Percentiles rank a stretch among this genome's conserved stretches.
phyloP scores from a whole-genome alignment of 305 asterid species.

The Caryopteris hybrid region DNA sequence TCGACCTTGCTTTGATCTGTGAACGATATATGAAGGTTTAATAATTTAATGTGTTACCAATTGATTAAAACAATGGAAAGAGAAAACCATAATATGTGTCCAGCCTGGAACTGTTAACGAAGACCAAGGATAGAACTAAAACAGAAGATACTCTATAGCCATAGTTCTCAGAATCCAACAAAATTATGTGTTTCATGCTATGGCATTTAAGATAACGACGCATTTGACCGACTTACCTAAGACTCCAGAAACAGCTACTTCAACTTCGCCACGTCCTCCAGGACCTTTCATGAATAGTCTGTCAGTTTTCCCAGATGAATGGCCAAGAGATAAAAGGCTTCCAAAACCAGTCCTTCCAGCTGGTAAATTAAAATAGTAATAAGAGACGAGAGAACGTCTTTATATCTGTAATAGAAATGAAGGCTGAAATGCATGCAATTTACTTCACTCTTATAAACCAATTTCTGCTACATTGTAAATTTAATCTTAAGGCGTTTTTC shows the following conservation, averaged over 20 bases:
- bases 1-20: slow-evolving; percentile 88
- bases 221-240: slow-evolving; percentile 43
- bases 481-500: not conserved
- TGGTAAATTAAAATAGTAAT: slow-evolving; percentile 21
- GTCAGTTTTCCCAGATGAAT: slow-evolving; percentile 81
- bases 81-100: not conserved
- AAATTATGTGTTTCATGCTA: not conserved
- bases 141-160: not conserved
- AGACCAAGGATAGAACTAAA: not conserved
- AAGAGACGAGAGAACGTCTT: slow-evolving; percentile 6
- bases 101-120: not conserved
- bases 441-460: not conserved
- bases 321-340: slow-evolving; percentile 86
- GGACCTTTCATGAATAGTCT: slow-evolving; percentile 97
- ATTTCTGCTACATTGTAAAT: not conserved
- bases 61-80: not conserved
- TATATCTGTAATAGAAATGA: not conserved
- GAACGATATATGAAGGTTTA: slow-evolving; percentile 4
- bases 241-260: slow-evolving; percentile 98
- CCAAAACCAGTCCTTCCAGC: slow-evolving; percentile 97
- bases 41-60: not conserved
- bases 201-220: not conserved
- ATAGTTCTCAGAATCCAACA: not conserved
- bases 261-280: slow-evolving; percentile 99
- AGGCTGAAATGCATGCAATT: not conserved